Percentiles rank a stretch among this genome's conserved stretches.
Conservation (phyloP, 108 stramenopile genomes). For the Fragilaria crotonensis region DNA sequence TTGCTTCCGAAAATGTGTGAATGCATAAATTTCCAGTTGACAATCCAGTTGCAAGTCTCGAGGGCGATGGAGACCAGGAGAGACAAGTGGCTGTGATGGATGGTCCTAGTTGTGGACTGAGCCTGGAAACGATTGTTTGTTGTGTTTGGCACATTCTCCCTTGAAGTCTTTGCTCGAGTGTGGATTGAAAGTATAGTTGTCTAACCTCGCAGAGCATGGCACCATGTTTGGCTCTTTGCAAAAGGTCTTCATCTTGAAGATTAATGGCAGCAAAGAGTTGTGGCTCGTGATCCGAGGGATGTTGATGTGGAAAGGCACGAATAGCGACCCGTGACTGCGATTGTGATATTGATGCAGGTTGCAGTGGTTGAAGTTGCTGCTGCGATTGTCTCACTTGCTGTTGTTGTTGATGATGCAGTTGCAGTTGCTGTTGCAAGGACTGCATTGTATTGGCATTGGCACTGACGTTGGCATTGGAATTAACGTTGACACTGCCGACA, state of each 20-base stretch:
- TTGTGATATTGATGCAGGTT: too few species aligned
- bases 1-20: conserved; percentile 31
- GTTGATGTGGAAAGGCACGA: too few species aligned
- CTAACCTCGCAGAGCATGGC: not conserved
- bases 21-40: conserved; percentile 63
- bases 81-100: conserved; percentile 60
- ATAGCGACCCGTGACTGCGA: too few species aligned
- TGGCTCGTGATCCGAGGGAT: not conserved
- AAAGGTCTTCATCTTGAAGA: not conserved
- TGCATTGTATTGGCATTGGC: too few species aligned
- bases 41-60: conserved; percentile 54
- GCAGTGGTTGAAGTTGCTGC: too few species aligned
- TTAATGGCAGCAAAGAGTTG: conserved; percentile 13
- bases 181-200: not conserved
- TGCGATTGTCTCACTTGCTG: too few species aligned
- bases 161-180: conserved; percentile 22
- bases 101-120: conserved; percentile 45
- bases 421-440: too few species aligned
- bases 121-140: conserved; percentile 24
- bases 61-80: not conserved
- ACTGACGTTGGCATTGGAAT: too few species aligned
- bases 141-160: not conserved
- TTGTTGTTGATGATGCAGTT: too few species aligned
- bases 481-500: too few species aligned
- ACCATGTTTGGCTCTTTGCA: not conserved